Evolutionary conservation across 2,329 filamentous ascomycete species (phyloP).

Genomic region (Neofusicoccum parvum): DNA sequence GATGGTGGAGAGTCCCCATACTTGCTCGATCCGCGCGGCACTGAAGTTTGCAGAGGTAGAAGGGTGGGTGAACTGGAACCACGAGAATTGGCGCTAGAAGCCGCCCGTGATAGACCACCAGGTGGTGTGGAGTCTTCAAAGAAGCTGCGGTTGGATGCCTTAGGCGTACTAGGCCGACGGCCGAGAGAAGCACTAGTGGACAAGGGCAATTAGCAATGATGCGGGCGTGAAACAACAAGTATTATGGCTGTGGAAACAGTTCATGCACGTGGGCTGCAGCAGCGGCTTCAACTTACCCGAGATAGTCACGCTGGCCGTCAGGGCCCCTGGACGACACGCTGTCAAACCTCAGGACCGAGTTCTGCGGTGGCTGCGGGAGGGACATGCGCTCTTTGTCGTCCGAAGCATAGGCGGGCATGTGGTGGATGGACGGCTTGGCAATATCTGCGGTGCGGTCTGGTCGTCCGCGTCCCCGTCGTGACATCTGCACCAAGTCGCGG

Average conservation of each 20-base stretch:
- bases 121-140: constrained; percentile 16
- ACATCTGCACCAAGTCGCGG: constrained; percentile 16
- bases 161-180: background rate
- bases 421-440: constrained; percentile 8
- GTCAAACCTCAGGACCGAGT: background rate
- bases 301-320: background rate
- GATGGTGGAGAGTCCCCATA: constrained; percentile 31
- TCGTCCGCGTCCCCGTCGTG: background rate
- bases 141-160: constrained; percentile 1
- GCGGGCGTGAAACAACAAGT: background rate
- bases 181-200: background rate
- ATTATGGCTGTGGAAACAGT: background rate
- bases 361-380: constrained; percentile 3
- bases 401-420: constrained; percentile 7
- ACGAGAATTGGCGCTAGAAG: background rate
- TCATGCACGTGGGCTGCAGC: background rate
- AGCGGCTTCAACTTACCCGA: background rate
- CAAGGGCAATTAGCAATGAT: background rate
- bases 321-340: background rate
- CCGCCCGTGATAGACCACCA: background rate
- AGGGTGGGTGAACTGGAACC: background rate
- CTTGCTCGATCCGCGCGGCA: constrained; percentile 30
- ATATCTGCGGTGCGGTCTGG: constrained; percentile 19
- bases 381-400: background rate
- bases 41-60: constrained; percentile 26